These are phyloP conservation scores for Niebla homalea DNA, from an alignment of 495 filamentous ascomycete genomes.

Conservation along the genomic window DNA sequence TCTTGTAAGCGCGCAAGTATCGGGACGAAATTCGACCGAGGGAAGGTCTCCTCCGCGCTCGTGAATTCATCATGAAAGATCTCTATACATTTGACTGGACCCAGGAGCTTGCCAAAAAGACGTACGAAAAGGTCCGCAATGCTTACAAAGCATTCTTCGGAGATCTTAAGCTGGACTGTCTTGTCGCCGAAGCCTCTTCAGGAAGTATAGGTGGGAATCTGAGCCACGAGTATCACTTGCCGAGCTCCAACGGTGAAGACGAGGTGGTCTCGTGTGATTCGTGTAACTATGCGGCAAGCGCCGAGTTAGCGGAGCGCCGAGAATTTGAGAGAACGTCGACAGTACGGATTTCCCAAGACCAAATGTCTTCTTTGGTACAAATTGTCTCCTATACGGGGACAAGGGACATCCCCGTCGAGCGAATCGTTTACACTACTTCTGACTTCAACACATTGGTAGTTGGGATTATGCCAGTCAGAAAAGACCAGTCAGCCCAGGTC, in stretches of 20 bases:
- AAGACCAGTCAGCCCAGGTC: no score
- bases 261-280: constrained; percentile 57
- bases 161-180: constrained; percentile 69
- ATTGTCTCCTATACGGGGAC: no score
- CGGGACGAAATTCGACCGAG: constrained; percentile 81
- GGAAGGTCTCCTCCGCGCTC: constrained; percentile 76
- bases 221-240: constrained; percentile 89
- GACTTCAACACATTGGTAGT: no score
- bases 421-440: no score
- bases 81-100: constrained; percentile 87
- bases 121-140: constrained; percentile 57
- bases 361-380: no score
- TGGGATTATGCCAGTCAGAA: no score
- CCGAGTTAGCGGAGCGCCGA: constrained; percentile 51
- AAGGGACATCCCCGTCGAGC: no score
- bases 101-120: constrained; percentile 49
- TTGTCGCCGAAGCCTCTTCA: constrained; percentile 80
- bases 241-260: constrained; percentile 74
- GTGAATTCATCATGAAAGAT: constrained; percentile 97
- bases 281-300: constrained; percentile 72
- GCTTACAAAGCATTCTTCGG: constrained; percentile 66
- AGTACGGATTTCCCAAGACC: background rate
- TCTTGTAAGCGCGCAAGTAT: constrained; percentile 66
- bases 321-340: no score
- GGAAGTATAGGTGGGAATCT: constrained; percentile 89